Percentiles rank a stretch among this genome's conserved stretches.
Evolutionary conservation across 1,139 yeast species (phyloP).

Genomic region (Magnusiomyces tetraspermus): DNA sequence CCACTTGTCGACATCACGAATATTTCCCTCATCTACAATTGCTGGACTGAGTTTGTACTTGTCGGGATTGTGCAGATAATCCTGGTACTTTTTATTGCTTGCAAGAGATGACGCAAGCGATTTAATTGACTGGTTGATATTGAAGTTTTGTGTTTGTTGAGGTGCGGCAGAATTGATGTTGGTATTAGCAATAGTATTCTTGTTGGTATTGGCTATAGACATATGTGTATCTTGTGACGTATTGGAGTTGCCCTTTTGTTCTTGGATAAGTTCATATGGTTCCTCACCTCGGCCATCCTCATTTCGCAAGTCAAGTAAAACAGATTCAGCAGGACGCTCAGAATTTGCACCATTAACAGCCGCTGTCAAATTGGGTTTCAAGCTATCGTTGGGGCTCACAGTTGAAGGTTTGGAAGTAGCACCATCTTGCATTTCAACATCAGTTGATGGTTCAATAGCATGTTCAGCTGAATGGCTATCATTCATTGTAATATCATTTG

Average conservation of each 20-base stretch:
- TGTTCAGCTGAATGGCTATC: too few relatives aligned
- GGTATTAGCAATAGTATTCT: not conserved
- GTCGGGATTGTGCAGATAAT: constrained; percentile 1
- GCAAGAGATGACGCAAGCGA: not conserved
- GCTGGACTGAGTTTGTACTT: constrained; percentile 5
- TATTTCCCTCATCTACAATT: constrained; percentile 4
- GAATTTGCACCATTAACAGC: not conserved
- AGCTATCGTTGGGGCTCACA: too few relatives aligned
- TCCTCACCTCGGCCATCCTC: not conserved
- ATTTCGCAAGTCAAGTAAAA: too few relatives aligned
- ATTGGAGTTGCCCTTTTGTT: not conserved
- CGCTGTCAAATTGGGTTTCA: too few relatives aligned
- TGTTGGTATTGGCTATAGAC: not conserved
- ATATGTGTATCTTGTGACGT: not conserved
- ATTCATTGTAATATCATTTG: too few relatives aligned
- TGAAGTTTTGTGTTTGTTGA: not conserved
- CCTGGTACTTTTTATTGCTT: not conserved
- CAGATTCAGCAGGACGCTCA: not conserved
- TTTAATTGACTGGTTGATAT: not conserved
- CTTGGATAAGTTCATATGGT: not conserved
- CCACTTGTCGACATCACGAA: constrained; percentile 42
- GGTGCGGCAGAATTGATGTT: not conserved
- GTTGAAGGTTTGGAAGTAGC: too few relatives aligned
- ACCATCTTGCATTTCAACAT: too few relatives aligned
- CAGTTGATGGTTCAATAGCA: too few relatives aligned